Conservation (phyloP, 2,329 filamentous ascomycete species). For the Venturia nashicola region DNA sequence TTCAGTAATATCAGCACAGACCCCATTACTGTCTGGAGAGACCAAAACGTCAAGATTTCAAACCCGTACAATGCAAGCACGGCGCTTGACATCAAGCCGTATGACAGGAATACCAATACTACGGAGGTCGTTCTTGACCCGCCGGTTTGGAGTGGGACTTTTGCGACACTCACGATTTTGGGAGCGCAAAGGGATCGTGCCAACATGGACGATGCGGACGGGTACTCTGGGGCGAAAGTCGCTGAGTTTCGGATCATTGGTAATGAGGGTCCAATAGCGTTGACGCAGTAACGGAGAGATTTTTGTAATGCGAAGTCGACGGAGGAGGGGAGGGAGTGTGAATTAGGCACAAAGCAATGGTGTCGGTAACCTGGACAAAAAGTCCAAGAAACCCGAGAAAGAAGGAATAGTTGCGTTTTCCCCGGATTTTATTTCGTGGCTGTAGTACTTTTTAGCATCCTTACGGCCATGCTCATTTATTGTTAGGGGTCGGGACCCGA, state of each 20-base stretch:
- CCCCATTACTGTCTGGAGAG: slow-evolving; percentile 14
- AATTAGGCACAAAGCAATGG: too few species aligned
- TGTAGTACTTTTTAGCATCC: too few species aligned
- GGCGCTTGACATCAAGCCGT: slow-evolving; percentile 25
- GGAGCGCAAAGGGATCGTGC: slow-evolving; percentile 18
- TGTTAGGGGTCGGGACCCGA: too few species aligned
- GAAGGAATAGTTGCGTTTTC: too few species aligned
- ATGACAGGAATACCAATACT: slow-evolving; percentile 33
- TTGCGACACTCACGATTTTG: slow-evolving; percentile 33
- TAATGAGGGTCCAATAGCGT: background rate
- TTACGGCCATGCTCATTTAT: too few species aligned
- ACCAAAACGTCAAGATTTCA: slow-evolving; percentile 25
- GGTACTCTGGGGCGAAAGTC: slow-evolving; percentile 30
- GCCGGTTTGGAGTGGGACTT: slow-evolving; percentile 31
- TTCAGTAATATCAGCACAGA: slow-evolving; percentile 37
- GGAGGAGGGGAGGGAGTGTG: background rate
- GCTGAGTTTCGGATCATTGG: slow-evolving; percentile 29
- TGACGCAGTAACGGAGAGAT: background rate
- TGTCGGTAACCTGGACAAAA: too few species aligned
- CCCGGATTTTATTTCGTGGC: too few species aligned
- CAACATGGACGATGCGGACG: too few species aligned
- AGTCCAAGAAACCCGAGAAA: too few species aligned
- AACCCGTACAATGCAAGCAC: slow-evolving; percentile 26
- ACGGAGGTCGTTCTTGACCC: slow-evolving; percentile 29
- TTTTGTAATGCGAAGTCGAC: background rate